phyloP scores from a whole-genome alignment of 2,329 filamentous ascomycete genomes.

The Colletotrichum cuscutae region DNA sequence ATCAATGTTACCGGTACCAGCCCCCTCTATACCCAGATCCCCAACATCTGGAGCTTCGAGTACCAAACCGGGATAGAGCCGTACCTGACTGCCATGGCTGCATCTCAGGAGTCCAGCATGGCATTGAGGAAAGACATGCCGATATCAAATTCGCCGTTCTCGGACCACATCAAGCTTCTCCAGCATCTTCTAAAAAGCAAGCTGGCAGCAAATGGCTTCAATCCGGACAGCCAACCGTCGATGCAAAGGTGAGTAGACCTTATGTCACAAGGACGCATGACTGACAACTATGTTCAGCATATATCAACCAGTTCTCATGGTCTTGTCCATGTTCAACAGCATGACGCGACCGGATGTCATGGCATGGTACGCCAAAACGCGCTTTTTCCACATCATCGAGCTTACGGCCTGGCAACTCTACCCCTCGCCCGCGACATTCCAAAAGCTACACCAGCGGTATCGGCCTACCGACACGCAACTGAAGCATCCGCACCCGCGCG shows the following conservation, averaged over 20 bases:
- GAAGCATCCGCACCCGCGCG: constrained; percentile 38
- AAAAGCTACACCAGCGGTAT: constrained; percentile 42
- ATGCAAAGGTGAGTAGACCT: constrained; percentile 6
- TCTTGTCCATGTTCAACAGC: constrained; percentile 48
- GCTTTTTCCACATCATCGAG: constrained; percentile 47
- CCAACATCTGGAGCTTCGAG: constrained; percentile 43
- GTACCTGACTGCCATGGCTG: constrained; percentile 40
- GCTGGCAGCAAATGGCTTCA: constrained; percentile 33
- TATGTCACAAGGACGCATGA: not conserved
- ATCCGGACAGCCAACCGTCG: not conserved
- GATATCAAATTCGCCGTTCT: constrained; percentile 44
- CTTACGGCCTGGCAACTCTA: constrained; percentile 47
- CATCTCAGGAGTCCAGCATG: constrained; percentile 37
- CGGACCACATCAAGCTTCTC: constrained; percentile 43
- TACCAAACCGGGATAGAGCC: constrained; percentile 45
- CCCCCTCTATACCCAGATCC: constrained; percentile 40
- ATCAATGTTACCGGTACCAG: constrained; percentile 25
- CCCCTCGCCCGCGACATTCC: constrained; percentile 41
- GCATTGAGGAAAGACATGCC: constrained; percentile 40
- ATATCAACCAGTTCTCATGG: constrained; percentile 44
- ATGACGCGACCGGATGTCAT: constrained; percentile 48
- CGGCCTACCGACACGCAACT: constrained; percentile 42
- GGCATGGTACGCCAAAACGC: constrained; percentile 52
- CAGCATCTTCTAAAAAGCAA: constrained; percentile 41
- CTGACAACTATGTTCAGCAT: not conserved